A percentile compares a stretch with the other conserved stretches of the same genome.
Evolutionary conservation across 495 filamentous ascomycete species (phyloP).

Genomic region (Glutinoglossum americanum): DNA sequence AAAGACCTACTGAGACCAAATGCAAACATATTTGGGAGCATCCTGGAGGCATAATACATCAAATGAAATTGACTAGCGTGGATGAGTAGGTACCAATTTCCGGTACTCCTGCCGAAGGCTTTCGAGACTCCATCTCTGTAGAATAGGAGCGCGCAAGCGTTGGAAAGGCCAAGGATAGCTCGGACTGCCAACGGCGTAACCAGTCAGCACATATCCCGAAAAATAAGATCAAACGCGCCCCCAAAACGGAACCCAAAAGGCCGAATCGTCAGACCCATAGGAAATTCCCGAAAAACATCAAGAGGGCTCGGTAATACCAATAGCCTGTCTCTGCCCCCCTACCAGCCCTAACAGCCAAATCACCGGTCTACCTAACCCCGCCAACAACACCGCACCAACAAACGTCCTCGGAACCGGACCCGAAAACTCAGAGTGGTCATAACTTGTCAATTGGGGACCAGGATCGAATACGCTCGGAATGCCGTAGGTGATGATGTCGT

Average conservation of each 20-base stretch:
- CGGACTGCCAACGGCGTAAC: constrained; percentile 30
- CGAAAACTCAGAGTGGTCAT: constrained; percentile 84
- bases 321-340: neutral
- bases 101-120: constrained; percentile 46
- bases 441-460: constrained; percentile 36
- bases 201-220: neutral
- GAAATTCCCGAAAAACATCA: neutral
- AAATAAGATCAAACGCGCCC: neutral
- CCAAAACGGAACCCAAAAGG: neutral
- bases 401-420: constrained; percentile 85
- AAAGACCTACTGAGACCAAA: constrained; percentile 44
- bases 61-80: constrained; percentile 83
- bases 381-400: constrained; percentile 52
- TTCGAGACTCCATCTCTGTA: constrained; percentile 41
- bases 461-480: constrained; percentile 33
- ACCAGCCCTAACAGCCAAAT: neutral
- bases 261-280: neutral
- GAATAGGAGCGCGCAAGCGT: constrained; percentile 40
- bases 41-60: constrained; percentile 80
- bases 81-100: constrained; percentile 64
- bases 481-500: constrained; percentile 71
- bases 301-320: neutral
- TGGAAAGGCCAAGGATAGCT: constrained; percentile 56
- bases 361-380: constrained; percentile 39
- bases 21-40: constrained; percentile 92